Conservation (phyloP, 2,329 filamentous ascomycete species). For the Nothopassalora personata region DNA sequence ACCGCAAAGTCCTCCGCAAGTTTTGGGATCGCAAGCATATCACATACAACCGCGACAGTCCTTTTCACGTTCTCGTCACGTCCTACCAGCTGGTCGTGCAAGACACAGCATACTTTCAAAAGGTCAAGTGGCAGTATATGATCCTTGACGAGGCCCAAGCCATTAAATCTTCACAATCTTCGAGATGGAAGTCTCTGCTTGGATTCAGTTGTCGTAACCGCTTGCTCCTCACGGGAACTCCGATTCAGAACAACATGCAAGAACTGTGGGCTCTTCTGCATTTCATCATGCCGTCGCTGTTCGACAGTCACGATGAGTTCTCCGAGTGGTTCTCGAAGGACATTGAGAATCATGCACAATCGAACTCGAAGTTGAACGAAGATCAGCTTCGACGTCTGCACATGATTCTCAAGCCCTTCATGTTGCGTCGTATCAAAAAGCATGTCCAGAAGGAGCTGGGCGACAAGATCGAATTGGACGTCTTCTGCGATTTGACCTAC, state of each 20-base stretch:
- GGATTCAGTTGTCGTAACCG: slow-evolving; percentile 94
- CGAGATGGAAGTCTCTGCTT: slow-evolving; percentile 91
- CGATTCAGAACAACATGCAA: slow-evolving; percentile 99
- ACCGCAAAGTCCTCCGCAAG: slow-evolving; percentile 92
- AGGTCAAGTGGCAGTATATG: slow-evolving; percentile 99
- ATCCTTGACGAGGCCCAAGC: slow-evolving; percentile 97
- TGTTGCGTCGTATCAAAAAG: slow-evolving; percentile 99
- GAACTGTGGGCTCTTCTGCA: slow-evolving; percentile 95
- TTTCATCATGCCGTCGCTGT: slow-evolving; percentile 99
- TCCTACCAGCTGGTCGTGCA: slow-evolving; percentile 97
- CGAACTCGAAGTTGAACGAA: slow-evolving; percentile 98
- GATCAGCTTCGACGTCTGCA: slow-evolving; percentile 94
- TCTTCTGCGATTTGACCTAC: slow-evolving; percentile 96
- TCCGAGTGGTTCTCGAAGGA: slow-evolving; percentile 94
- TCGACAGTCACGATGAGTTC: slow-evolving; percentile 89
- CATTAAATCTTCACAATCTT: slow-evolving; percentile 96
- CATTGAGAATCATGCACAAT: slow-evolving; percentile 96
- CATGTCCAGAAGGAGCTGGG: slow-evolving; percentile 98
- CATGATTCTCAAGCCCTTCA: slow-evolving; percentile 99
- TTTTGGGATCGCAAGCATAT: slow-evolving; percentile 99
- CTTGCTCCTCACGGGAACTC: slow-evolving; percentile 87
- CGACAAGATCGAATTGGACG: slow-evolving; percentile 95
- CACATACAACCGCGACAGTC: slow-evolving; percentile 86
- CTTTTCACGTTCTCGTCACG: slow-evolving; percentile 93
- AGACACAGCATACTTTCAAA: slow-evolving; percentile 95